These are phyloP conservation scores for Hamamelis virginiana DNA, from an alignment of 164 flowering plant genomes.

Conservation along the genomic window DNA sequence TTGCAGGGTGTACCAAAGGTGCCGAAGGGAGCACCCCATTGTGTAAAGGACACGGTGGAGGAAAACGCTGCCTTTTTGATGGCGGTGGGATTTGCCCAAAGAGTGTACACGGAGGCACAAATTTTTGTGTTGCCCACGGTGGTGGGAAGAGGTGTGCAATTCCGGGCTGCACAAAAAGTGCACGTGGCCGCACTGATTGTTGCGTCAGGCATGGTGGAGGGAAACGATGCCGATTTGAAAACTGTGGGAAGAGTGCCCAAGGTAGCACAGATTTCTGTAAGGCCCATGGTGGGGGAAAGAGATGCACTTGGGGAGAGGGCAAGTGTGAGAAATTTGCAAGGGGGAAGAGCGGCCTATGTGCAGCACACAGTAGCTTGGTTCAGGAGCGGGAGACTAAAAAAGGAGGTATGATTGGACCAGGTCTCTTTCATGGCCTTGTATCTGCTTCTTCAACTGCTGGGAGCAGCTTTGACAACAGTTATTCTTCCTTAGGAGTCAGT, in stretches of 20 bases:
- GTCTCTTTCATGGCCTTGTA: constrained; percentile 73
- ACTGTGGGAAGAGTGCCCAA: constrained; percentile 87
- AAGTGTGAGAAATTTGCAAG: constrained; percentile 83
- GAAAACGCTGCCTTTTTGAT: constrained; percentile 74
- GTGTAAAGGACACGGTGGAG: constrained; percentile 95
- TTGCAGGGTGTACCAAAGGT: constrained; percentile 88
- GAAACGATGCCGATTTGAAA: constrained; percentile 62
- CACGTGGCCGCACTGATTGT: constrained; percentile 82
- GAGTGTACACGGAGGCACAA: constrained; percentile 91
- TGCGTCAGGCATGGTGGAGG: constrained; percentile 95
- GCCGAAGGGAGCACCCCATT: constrained; percentile 93
- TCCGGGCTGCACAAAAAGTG: constrained; percentile 84
- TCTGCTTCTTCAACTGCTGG: constrained; percentile 37
- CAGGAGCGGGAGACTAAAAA: constrained; percentile 38
- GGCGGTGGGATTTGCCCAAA: constrained; percentile 93
- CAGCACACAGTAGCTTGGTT: constrained; percentile 66
- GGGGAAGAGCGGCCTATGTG: constrained; percentile 82
- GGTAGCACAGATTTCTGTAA: constrained; percentile 95
- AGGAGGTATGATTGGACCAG: constrained; percentile 57
- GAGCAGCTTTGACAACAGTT: constrained; percentile 44
- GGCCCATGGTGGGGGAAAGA: constrained; percentile 92
- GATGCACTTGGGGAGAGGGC: constrained; percentile 74
- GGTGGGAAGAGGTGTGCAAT: constrained; percentile 84
- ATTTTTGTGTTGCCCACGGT: constrained; percentile 86
- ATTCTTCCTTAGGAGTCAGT: constrained; percentile 53